Conservation (phyloP, 2,329 filamentous ascomycete genomes). For the Amauroascus verrucosus region DNA sequence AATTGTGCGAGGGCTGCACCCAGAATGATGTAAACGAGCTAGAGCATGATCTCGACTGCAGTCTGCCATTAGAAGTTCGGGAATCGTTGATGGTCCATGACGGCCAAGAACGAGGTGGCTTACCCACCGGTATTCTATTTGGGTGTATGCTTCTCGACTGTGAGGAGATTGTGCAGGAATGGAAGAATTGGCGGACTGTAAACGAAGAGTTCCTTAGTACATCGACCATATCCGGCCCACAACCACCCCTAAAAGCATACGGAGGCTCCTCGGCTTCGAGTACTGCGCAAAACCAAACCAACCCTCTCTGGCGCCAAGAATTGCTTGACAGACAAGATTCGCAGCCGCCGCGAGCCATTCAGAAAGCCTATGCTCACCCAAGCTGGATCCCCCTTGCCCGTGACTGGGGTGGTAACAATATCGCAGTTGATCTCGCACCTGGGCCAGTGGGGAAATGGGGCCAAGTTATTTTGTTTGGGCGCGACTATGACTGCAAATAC, state of each 20-base stretch:
- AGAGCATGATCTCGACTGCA: conserved; percentile 90
- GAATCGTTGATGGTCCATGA: conserved; percentile 87
- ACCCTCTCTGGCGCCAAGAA: conserved; percentile 71
- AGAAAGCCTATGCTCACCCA: conserved; percentile 86
- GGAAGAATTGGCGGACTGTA: conserved; percentile 90
- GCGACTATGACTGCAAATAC: conserved; percentile 98
- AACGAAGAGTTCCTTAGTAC: conserved; percentile 76
- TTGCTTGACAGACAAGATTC: conserved; percentile 76
- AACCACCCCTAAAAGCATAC: conserved; percentile 62
- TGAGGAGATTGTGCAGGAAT: conserved; percentile 95
- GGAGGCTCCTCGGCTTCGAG: conserved; percentile 61
- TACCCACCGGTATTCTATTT: conserved; percentile 86
- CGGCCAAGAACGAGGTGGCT: conserved; percentile 89
- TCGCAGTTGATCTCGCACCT: conserved; percentile 84
- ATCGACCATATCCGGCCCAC: conserved; percentile 40
- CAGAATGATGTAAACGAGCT: conserved; percentile 93
- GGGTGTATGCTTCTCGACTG: conserved; percentile 93
- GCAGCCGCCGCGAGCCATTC: conserved; percentile 73
- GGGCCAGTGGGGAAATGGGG: conserved; percentile 88
- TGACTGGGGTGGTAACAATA: conserved; percentile 97
- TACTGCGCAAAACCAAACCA: conserved; percentile 46
- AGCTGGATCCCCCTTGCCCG: conserved; percentile 93
- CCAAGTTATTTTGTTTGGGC: conserved; percentile 90
- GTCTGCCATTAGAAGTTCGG: conserved; percentile 81
- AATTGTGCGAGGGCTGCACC: conserved; percentile 84